phyloP scores from a whole-genome alignment of 148 eudicot species.

The Polygonum aviculare region DNA sequence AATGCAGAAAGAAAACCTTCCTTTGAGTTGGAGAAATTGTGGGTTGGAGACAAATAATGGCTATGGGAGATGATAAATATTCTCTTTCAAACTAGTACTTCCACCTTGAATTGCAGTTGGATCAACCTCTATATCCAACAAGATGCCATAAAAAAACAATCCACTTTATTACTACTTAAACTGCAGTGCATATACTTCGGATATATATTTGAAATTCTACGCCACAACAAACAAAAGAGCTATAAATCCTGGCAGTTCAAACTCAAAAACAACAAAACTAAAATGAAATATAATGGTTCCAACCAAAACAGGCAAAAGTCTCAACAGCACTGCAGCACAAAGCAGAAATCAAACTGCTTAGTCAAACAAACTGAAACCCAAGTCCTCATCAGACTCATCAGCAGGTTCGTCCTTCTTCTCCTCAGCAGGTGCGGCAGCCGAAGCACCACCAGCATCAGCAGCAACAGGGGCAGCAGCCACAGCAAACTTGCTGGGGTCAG shows the following conservation, averaged over 20 bases:
- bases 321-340: neutral
- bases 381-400: conserved; percentile 33
- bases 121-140: too few relatives aligned
- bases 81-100: neutral
- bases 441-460: neutral
- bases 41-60: conserved; percentile 5
- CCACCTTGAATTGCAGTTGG: too few relatives aligned
- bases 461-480: conserved; percentile 23
- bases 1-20: neutral
- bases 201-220: too few relatives aligned
- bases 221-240: too few relatives aligned
- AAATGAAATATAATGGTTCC: neutral
- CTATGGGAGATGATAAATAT: neutral
- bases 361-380: conserved; percentile 33
- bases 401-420: conserved; percentile 35
- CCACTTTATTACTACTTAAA: neutral
- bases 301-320: neutral
- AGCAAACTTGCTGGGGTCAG: conserved; percentile 52
- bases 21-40: conserved; percentile 6
- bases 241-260: neutral
- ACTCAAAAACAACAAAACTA: neutral
- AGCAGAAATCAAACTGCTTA: neutral
- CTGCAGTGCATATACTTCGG: neutral
- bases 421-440: conserved; percentile 19
- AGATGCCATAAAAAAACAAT: too few relatives aligned